phyloP scores from a whole-genome alignment of 2,329 filamentous ascomycete genomes.

The Chaetomium strumarium region DNA sequence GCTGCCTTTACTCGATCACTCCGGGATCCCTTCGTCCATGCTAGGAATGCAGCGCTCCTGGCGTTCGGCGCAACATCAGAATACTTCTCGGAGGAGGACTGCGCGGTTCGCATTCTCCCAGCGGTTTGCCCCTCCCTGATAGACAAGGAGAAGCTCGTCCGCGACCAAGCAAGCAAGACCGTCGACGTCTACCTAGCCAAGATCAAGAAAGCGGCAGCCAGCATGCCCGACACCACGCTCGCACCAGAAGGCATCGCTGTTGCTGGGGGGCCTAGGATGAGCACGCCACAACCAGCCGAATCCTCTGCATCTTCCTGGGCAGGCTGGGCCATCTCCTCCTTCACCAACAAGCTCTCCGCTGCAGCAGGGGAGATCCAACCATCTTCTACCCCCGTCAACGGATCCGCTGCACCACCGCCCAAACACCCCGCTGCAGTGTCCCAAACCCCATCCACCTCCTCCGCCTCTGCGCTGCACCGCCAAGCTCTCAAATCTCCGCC shows the following conservation, averaged over 20 bases:
- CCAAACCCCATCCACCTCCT: conserved; percentile 31
- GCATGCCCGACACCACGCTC: conserved; percentile 74
- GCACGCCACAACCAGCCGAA: conserved; percentile 60
- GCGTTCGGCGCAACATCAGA: conserved; percentile 81
- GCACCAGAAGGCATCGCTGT: conserved; percentile 55
- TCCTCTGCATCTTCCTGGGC: conserved; percentile 64
- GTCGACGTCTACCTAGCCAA: conserved; percentile 79
- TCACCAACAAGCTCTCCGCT: conserved; percentile 85
- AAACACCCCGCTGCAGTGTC: conserved; percentile 31
- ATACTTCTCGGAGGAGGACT: conserved; percentile 83
- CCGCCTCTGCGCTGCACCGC: conserved; percentile 54
- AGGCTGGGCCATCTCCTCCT: conserved; percentile 97
- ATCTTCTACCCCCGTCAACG: conserved; percentile 36
- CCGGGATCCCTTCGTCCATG: conserved; percentile 90
- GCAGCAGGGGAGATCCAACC: conserved; percentile 82
- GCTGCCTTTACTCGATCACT: conserved; percentile 88
- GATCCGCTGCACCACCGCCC: conserved; percentile 30
- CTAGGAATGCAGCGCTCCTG: conserved; percentile 80
- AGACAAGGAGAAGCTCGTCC: conserved; percentile 92
- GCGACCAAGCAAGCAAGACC: conserved; percentile 86
- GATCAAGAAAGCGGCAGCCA: conserved; percentile 69
- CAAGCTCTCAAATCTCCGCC: conserved; percentile 53
- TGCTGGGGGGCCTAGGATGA: conserved; percentile 64
- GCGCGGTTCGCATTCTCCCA: conserved; percentile 75
- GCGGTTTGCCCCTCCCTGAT: conserved; percentile 77